A percentile compares a stretch with the other conserved stretches of the same genome.
Evolutionary conservation across 495 filamentous ascomycete genomes (phyloP).

Genomic region (Pyronema omphalodes): DNA sequence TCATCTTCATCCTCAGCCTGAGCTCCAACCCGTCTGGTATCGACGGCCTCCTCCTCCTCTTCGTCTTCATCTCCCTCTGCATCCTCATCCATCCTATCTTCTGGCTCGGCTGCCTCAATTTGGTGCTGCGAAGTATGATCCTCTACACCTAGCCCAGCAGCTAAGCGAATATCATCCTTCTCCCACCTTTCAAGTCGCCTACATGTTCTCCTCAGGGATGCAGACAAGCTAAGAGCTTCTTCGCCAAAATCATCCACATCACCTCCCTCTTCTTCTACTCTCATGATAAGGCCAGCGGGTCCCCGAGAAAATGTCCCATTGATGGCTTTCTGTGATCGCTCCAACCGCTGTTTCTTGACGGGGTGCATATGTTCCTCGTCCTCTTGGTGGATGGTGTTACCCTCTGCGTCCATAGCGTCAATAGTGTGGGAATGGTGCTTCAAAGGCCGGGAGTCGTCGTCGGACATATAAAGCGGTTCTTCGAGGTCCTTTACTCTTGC

Average conservation of each 20-base stretch:
- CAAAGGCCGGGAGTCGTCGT: slow-evolving; percentile 39
- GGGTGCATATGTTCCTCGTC: slow-evolving; percentile 4
- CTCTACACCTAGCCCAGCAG: neutral
- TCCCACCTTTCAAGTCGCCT: slow-evolving; percentile 63
- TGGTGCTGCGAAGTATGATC: neutral
- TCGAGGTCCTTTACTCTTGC: slow-evolving; percentile 46
- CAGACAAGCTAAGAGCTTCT: slow-evolving; percentile 50
- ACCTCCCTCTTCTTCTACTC: slow-evolving; percentile 35
- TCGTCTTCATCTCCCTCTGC: neutral
- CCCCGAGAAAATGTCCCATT: slow-evolving; percentile 7
- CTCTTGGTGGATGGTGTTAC: neutral
- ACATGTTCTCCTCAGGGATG: slow-evolving; percentile 47
- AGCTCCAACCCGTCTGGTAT: neutral
- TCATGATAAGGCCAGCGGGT: slow-evolving; percentile 49
- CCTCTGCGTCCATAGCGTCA: slow-evolving; percentile 16
- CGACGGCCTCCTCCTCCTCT: neutral
- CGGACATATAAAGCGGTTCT: slow-evolving; percentile 60
- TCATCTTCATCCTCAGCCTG: neutral
- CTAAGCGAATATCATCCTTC: slow-evolving; percentile 30
- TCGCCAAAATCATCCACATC: slow-evolving; percentile 54
- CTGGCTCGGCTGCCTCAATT: neutral
- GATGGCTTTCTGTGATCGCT: slow-evolving; percentile 5
- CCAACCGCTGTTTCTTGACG: slow-evolving; percentile 16
- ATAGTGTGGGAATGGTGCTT: slow-evolving; percentile 6
- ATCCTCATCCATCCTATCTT: neutral